Conservation (phyloP, 225 moss, liverwort and hornwort species). For the Antitrichia curtipendula region DNA sequence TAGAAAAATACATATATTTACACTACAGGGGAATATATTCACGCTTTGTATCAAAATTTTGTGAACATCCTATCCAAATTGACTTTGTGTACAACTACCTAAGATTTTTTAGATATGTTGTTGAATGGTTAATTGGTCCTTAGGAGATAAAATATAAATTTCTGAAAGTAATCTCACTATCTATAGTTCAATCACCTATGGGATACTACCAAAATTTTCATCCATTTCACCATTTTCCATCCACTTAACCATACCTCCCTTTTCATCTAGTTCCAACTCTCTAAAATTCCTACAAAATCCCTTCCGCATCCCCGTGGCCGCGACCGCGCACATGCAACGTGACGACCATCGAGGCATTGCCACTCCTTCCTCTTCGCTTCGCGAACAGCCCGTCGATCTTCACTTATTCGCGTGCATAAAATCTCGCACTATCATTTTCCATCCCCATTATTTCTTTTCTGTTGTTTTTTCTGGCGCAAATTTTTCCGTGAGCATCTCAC, state of each 20-base stretch:
- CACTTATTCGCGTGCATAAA: neutral
- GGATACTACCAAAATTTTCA: neutral
- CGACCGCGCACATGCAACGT: neutral
- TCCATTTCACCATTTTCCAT: neutral
- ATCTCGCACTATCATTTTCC: neutral
- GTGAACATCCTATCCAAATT: no score
- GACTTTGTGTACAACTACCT: no score
- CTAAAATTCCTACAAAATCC: no score
- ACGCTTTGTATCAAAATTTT: no score
- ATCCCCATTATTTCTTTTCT: neutral
- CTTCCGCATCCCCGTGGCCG: neutral
- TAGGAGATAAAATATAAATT: no score
- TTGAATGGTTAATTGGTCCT: accelerated
- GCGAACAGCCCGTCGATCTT: neutral
- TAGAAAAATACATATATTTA: no score
- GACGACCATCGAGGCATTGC: neutral
- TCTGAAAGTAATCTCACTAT: neutral
- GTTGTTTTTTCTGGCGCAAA: no score
- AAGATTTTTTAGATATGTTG: no score
- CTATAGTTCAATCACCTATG: accelerated
- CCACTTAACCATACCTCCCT: neutral
- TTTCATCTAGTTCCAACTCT: neutral
- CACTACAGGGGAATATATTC: no score
- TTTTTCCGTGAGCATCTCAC: neutral
- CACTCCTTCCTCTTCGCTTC: neutral